A percentile compares a stretch with the other conserved stretches of the same genome.
phyloP scores from a whole-genome alignment of 345 rosid genomes.

The Draba incana region DNA sequence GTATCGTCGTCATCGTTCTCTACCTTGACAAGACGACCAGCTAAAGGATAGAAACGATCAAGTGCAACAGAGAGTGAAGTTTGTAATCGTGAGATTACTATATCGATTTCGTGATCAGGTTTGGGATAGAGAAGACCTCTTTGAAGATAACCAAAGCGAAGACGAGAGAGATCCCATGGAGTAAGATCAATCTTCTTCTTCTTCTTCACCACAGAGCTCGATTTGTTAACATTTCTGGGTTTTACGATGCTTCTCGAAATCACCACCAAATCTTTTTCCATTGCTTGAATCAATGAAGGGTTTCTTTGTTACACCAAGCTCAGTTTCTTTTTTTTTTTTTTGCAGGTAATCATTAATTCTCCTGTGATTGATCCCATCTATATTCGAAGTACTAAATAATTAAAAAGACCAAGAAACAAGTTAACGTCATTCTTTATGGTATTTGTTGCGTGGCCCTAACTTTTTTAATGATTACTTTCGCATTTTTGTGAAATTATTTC shows the following conservation, averaged over 20 bases:
- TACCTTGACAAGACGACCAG: constrained; percentile 47
- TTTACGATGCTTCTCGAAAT: constrained; percentile 26
- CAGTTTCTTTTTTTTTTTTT: background rate
- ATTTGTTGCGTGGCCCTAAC: background rate
- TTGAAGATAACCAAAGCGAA: constrained; percentile 42
- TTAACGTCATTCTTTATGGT: constrained; percentile 1
- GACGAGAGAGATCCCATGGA: constrained; percentile 46
- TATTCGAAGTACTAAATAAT: background rate
- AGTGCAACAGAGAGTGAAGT: constrained; percentile 46
- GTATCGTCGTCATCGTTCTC: constrained; percentile 33
- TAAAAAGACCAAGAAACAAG: background rate
- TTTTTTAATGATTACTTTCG: background rate
- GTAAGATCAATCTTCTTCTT: constrained; percentile 40
- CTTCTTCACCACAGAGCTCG: background rate
- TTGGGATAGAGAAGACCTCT: constrained; percentile 44
- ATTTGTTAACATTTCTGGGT: constrained; percentile 14
- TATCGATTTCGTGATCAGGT: constrained; percentile 28
- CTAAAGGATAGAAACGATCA: constrained; percentile 43
- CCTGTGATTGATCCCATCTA: background rate
- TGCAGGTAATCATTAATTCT: background rate
- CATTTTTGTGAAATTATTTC: background rate
- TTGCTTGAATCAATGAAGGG: constrained; percentile 3
- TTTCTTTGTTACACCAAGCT: background rate
- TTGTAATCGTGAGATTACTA: constrained; percentile 31
- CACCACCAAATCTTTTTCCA: constrained; percentile 35